A percentile compares a stretch with the other conserved stretches of the same genome.
These are phyloP conservation scores for Rhizopogon vinicolor DNA, from an alignment of 768 basidiomycete genomes.

Conservation along the genomic window DNA sequence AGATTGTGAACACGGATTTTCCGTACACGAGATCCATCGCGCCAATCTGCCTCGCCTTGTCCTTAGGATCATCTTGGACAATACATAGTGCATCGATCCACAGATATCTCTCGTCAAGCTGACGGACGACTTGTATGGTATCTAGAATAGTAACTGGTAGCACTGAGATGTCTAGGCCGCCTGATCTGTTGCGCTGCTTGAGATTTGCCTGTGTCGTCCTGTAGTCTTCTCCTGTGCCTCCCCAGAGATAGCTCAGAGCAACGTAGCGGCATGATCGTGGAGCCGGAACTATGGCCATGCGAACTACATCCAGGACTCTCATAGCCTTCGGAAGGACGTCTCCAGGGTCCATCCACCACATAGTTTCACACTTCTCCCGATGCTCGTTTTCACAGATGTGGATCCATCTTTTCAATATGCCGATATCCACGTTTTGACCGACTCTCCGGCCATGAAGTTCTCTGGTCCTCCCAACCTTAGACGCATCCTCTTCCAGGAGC, in stretches of 20 bases:
- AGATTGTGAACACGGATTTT: neutral
- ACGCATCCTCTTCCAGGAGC: slow-evolving; percentile 2
- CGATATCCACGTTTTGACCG: neutral
- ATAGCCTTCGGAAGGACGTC: neutral
- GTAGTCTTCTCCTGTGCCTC: slow-evolving; percentile 1
- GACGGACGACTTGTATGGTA: slow-evolving; percentile 2
- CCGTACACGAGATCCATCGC: slow-evolving; percentile 6
- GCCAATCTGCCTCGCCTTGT: slow-evolving; percentile 3
- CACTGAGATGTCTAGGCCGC: neutral
- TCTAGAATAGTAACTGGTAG: slow-evolving; percentile 5
- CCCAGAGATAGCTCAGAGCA: slow-evolving; percentile 7
- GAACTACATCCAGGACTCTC: slow-evolving; percentile 1
- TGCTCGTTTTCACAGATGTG: neutral
- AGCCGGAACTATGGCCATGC: slow-evolving; percentile 1
- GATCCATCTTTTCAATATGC: slow-evolving; percentile 5
- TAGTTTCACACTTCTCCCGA: neutral
- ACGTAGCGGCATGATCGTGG: slow-evolving; percentile 1
- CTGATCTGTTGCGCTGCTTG: neutral
- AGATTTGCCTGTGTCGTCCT: slow-evolving; percentile 3
- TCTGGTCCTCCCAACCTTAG: neutral
- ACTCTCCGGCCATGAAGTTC: slow-evolving; percentile 6
- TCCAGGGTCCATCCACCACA: neutral
- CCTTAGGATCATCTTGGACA: slow-evolving; percentile 1
- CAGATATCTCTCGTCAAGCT: slow-evolving; percentile 3
- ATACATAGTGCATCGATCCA: slow-evolving; percentile 10